phyloP scores from a whole-genome alignment of 2,329 filamentous ascomycete genomes.

The Pseudopithomyces chartarum region DNA sequence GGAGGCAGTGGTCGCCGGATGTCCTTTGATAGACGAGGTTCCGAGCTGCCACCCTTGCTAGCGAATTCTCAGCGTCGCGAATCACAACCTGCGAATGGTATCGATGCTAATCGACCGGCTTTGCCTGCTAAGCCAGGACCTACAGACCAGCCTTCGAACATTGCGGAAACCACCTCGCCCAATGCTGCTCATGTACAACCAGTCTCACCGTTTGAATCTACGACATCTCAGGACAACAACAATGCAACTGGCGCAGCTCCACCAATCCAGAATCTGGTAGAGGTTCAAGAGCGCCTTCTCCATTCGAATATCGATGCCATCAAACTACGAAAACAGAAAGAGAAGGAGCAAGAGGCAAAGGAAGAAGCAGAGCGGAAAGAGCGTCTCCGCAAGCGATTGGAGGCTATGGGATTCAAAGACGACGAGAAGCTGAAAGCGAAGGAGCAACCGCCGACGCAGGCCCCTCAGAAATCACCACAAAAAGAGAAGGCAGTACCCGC shows the following conservation, averaged over 20 bases:
- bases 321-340: conserved; percentile 66
- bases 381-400: conserved; percentile 73
- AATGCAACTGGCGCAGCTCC: conserved; percentile 38
- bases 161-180: conserved; percentile 34
- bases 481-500: conserved; percentile 51
- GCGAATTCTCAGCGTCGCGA: conserved; percentile 36
- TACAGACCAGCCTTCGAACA: conserved; percentile 70
- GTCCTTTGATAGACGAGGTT: conserved; percentile 58
- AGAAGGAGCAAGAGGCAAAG: conserved; percentile 63
- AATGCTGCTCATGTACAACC: conserved; percentile 38
- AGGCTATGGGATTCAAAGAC: conserved; percentile 66
- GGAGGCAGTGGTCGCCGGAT: conserved; percentile 76
- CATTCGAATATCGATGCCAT: conserved; percentile 71
- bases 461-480: conserved; percentile 43
- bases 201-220: conserved; percentile 42
- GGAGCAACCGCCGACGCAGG: conserved; percentile 44
- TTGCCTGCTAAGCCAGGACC: conserved; percentile 70
- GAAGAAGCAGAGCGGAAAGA: conserved; percentile 74
- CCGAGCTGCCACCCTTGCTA: conserved; percentile 36
- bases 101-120: conserved; percentile 27
- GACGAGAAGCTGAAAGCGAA: conserved; percentile 40
- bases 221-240: conserved; percentile 31
- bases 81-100: conserved; percentile 36
- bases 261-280: conserved; percentile 64
- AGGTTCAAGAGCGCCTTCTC: conserved; percentile 73